Evolutionary conservation across 208 protist genomes (phyloP), one percentile per base, ranked within the genome.

Genomic region (Leishmania tropica): DNA sequence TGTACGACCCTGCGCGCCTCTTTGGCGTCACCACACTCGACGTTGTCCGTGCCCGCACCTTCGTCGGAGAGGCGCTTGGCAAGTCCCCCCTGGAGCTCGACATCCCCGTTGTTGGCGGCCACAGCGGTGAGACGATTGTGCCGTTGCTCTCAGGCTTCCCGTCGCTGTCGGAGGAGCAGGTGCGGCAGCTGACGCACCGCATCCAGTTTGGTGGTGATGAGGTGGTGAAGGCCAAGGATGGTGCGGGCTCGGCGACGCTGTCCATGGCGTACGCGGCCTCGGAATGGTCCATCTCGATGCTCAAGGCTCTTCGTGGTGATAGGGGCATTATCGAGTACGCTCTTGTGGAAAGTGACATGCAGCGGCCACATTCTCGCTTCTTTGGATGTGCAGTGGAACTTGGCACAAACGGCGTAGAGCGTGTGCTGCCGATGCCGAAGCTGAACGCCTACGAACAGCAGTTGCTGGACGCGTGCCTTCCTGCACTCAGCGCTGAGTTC

Each of bases 21-120:
- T 98, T 98, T 82, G 98, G 98, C 62, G 90, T 99, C 47, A 99
- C 98, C 48, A 98, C 96, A 24, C 91, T 99, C 15, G 98, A 99
- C 85, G 81, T 97, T 42, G 89, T 92, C 47, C 86, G 89, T 15
- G 94, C 94, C 8, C 93, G 90, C 74, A 96, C 93, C 40, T 97
- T 97, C 81, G 89, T 95, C 15, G 89, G 88, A 19, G 89, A 93
- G 85, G 90, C 90, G 7, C 88, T 90, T 31, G 31, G 31, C 31
- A 31, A 31, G 31, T 31, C 31, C 31, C 31, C 31, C 31, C 31
- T 31, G 31, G 31, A 31, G 31, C 31, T 31, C 31, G 31, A 31
- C 31, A 31, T 31, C 2, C 94, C 95, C 19, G 98, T 99, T 40
- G 88, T 99, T 79, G 98, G 98, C 60, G 98, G 98, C 15, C 98